Percentiles rank a stretch among this genome's conserved stretches.
Evolutionary conservation across 2,329 filamentous ascomycete genomes (phyloP).

Genomic region (Trichophyton benhamiae): DNA sequence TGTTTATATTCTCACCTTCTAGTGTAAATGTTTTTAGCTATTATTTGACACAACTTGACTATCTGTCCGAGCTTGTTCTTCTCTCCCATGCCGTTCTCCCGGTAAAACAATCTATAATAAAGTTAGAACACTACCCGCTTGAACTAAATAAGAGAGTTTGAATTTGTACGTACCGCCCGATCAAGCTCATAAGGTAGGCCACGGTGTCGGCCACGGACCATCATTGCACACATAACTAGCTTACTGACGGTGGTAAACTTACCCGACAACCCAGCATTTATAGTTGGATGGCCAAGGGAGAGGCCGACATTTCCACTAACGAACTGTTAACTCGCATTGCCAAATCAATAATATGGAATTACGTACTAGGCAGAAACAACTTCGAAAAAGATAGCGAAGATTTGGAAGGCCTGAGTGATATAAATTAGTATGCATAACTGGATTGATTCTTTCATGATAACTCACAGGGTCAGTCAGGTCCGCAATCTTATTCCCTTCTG

Average conservation of each 20-base stretch:
- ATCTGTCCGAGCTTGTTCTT: slow-evolving; percentile 8
- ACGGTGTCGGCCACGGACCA: slow-evolving; percentile 45
- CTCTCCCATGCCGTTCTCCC: slow-evolving; percentile 7
- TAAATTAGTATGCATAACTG: not conserved
- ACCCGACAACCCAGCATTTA: slow-evolving; percentile 27
- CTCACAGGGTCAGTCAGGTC: slow-evolving; percentile 18
- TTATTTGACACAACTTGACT: not conserved
- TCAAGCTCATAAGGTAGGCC: slow-evolving; percentile 46
- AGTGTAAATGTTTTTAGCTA: not conserved
- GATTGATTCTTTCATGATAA: not conserved
- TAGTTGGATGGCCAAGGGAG: slow-evolving; percentile 23
- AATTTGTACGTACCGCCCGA: slow-evolving; percentile 19
- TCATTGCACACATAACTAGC: slow-evolving; percentile 43
- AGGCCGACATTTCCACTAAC: slow-evolving; percentile 25
- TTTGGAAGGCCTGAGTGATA: slow-evolving; percentile 9
- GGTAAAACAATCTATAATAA: slow-evolving; percentile 9
- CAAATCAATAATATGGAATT: slow-evolving; percentile 1
- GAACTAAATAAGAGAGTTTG: too few species aligned
- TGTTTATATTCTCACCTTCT: not conserved
- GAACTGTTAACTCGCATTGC: slow-evolving; percentile 6
- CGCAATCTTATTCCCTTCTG: slow-evolving; percentile 35
- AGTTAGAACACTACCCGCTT: not conserved
- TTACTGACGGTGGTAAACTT: slow-evolving; percentile 39
- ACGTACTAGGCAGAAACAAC: slow-evolving; percentile 30
- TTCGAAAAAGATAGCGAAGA: slow-evolving; percentile 31